Percentiles rank a stretch among this genome's conserved stretches.
Conservation (phyloP, 306 rosid species). For the Trifolium pratense region DNA sequence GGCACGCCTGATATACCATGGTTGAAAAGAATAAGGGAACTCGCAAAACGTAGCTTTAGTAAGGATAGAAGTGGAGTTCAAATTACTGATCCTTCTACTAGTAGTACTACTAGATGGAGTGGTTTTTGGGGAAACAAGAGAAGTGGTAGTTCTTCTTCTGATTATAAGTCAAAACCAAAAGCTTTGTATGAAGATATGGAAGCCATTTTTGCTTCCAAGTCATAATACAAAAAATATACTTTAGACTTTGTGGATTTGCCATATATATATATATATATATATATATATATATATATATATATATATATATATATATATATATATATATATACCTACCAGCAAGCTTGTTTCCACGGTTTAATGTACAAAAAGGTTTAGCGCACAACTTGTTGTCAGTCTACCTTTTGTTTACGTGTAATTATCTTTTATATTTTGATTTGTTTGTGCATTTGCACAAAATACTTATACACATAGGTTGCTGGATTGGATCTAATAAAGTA, state of each 20-base stretch:
- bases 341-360: not conserved
- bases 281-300: not conserved
- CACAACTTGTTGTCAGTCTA: no score
- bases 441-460: not conserved
- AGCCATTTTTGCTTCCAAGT: slow-evolving; percentile 89
- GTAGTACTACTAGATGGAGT: slow-evolving; percentile 64
- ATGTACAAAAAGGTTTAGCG: no score
- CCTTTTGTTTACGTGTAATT: no score
- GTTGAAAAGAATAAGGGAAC: slow-evolving; percentile 66
- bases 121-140: slow-evolving; percentile 65
- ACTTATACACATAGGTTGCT: not conserved
- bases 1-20: slow-evolving; percentile 66
- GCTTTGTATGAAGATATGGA: slow-evolving; percentile 74
- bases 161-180: slow-evolving; percentile 62
- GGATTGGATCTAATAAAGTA: not conserved
- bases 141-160: slow-evolving; percentile 73
- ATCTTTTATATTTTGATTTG: not conserved
- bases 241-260: slow-evolving; percentile 14
- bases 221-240: not conserved
- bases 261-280: slow-evolving; percentile 1
- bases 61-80: slow-evolving; percentile 57
- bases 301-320: not conserved
- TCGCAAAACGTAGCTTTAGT: slow-evolving; percentile 76
- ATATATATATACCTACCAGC: not conserved
- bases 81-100: slow-evolving; percentile 72